Evolutionary conservation across 495 filamentous ascomycete species (phyloP).

Genomic region (Tirmania nivea): DNA sequence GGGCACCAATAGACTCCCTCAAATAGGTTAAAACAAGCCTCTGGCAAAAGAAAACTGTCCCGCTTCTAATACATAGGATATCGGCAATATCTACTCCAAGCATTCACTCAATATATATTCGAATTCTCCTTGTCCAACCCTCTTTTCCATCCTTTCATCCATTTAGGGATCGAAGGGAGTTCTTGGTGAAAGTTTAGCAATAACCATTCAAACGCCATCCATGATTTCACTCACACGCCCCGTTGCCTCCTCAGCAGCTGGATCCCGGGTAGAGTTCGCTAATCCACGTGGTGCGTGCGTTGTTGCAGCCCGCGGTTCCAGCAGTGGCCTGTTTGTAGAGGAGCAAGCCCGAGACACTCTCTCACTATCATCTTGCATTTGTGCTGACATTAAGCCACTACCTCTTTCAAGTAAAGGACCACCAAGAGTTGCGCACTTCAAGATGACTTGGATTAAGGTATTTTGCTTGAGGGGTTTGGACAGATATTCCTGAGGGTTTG

Average conservation of each 20-base stretch:
- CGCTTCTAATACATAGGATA: too few relatives aligned
- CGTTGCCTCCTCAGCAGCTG: constrained; percentile 4
- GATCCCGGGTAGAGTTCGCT: constrained; percentile 4
- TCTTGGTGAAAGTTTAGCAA: too few relatives aligned
- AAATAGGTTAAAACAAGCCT: too few relatives aligned
- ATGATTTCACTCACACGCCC: too few relatives aligned
- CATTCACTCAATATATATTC: too few relatives aligned
- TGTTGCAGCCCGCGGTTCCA: constrained; percentile 10
- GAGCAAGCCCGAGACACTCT: constrained; percentile 11
- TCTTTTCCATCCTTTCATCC: too few relatives aligned
- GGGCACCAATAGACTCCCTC: too few relatives aligned
- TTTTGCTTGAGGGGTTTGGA: constrained; percentile 97
- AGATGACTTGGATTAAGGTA: constrained; percentile 93
- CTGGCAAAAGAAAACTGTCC: too few relatives aligned
- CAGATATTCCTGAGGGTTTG: constrained; percentile 50
- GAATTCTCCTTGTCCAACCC: too few relatives aligned
- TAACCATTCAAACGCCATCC: too few relatives aligned
- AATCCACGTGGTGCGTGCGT: constrained; percentile 7
- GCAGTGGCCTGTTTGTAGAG: neutral
- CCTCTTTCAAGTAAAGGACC: constrained; percentile 53
- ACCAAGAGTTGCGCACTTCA: constrained; percentile 84
- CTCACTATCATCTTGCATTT: constrained; percentile 18
- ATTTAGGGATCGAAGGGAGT: too few relatives aligned
- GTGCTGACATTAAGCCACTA: constrained; percentile 15
- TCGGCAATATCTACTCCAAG: too few relatives aligned